Base-by-base conservation (phyloP, 2,329 filamentous ascomycete species). In the Microsporum canis region DNA sequence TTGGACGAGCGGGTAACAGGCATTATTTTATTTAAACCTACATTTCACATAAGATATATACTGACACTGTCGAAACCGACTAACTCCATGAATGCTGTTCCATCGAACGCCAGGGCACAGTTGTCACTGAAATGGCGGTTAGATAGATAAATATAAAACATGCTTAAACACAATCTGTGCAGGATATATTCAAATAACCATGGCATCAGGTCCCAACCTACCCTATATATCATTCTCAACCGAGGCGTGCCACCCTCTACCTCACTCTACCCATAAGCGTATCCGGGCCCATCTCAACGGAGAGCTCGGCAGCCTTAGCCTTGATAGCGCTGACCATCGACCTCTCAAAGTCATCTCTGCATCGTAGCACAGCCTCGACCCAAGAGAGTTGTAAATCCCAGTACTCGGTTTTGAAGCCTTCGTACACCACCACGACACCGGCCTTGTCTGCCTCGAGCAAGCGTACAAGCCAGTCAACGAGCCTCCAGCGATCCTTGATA, bases 251-350 rank as follows among this genome's bases (percentile, higher is more conserved):
- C 49, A 31, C 27, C 47, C 17, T 43, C 58, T 45, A 63, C 51
- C 91, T 94, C 57, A 96, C 84, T 76, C 89, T 92, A 64, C 88
- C 86, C 92, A 99, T 96, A 64, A 99, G 89, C 2, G 94, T 97
- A 76, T 97, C 92, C 17, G 83, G 76, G 0, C 90, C 91, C 64
- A 91, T 83, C 64, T 88, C 86, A 1, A 91, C 85, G 62, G 88
- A 86, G 66, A 95, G 83, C 74, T 90, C 88, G 5, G 90, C 91
- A n/a, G 91, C 92, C 71, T 86, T 84, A 1, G 85, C 85, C 79
- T 97, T 97, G 57, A 97, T 87, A 17, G 84, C 82, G 70, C 90
- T 94, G 65, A 97, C 75, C 88, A 97, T 90, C 63, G 84, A 82
- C 66, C 92, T 81, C 74, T 97, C 94, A 76, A 95, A 97, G 77